These are phyloP conservation scores for Bolboschoenus planiculmis DNA, from an alignment of 176 grass and related monocot genomes.

Conservation along the genomic window DNA sequence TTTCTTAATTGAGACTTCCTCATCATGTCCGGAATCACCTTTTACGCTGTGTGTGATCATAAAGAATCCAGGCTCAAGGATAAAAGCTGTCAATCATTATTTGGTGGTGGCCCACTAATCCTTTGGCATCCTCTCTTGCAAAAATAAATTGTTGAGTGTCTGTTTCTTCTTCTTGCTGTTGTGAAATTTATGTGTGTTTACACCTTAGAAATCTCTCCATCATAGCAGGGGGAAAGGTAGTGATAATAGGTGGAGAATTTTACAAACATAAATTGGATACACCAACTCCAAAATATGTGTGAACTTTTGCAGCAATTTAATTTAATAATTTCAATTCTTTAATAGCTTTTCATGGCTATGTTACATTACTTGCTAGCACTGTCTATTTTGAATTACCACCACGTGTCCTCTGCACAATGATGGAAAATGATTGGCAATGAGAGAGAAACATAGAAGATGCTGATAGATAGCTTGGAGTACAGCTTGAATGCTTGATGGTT, in stretches of 20 bases:
- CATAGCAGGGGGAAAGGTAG: not conserved
- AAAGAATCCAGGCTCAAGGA: not conserved
- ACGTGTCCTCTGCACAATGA: not conserved
- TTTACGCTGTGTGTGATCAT: not conserved
- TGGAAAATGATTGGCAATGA: constrained; percentile 10
- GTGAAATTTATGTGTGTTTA: not conserved
- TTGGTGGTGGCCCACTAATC: not conserved
- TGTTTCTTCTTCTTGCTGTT: not conserved
- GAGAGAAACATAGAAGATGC: constrained; percentile 1
- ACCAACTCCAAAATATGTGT: not conserved
- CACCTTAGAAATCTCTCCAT: not conserved
- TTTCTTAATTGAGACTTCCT: not conserved
- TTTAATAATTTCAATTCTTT: not conserved
- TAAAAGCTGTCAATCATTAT: constrained; percentile 10
- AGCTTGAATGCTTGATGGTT: constrained; percentile 5
- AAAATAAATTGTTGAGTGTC: not conserved
- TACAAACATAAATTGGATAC: not conserved
- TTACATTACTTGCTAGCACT: not conserved
- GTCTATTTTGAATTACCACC: not conserved
- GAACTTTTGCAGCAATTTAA: not conserved
- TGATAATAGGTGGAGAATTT: not conserved
- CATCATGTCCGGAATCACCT: not conserved
- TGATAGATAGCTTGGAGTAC: not conserved
- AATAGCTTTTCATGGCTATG: too few relatives aligned
- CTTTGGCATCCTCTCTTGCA: not conserved